Percentiles rank a stretch among this genome's conserved stretches.
phyloP scores from a whole-genome alignment of 345 rosid genomes.

The Chamaenerion angustifolium region DNA sequence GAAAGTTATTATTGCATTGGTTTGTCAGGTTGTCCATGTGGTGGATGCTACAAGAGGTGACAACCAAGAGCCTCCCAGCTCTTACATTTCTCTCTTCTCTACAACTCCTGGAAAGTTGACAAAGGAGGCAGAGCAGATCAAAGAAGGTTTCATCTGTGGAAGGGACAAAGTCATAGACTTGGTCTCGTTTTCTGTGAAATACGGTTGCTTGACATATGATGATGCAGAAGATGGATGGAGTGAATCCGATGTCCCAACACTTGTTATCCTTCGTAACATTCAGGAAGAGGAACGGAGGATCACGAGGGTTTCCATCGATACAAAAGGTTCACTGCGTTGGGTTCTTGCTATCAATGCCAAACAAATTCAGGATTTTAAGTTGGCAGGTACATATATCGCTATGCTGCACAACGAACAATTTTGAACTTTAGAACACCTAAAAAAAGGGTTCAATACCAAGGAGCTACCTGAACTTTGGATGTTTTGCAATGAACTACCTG shows the following conservation, averaged over 20 bases:
- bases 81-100: conserved; percentile 60
- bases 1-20: too few relatives aligned
- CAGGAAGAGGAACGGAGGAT: conserved; percentile 21
- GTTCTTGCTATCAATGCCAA: conserved; percentile 61
- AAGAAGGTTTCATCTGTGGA: conserved; percentile 69
- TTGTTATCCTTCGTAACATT: conserved; percentile 32
- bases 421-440: too few relatives aligned
- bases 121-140: conserved; percentile 48
- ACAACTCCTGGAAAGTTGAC: conserved; percentile 75
- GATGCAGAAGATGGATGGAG: conserved; percentile 61
- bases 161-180: conserved; percentile 61
- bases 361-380: conserved; percentile 56
- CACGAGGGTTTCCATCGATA: conserved; percentile 38
- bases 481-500: too few relatives aligned
- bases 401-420: too few relatives aligned
- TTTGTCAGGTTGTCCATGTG: conserved; percentile 71
- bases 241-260: conserved; percentile 39
- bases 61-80: conserved; percentile 30
- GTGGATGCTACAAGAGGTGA: conserved; percentile 48
- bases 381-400: conserved; percentile 29
- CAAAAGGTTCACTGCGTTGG: conserved; percentile 74
- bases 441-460: too few relatives aligned
- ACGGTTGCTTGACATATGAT: conserved; percentile 56
- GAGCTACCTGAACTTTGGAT: too few relatives aligned
- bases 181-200: conserved; percentile 53